Percentiles rank a stretch among this genome's conserved stretches.
phyloP scores from a whole-genome alignment of 75 land plant species.

The Selaginella tamariscina region DNA sequence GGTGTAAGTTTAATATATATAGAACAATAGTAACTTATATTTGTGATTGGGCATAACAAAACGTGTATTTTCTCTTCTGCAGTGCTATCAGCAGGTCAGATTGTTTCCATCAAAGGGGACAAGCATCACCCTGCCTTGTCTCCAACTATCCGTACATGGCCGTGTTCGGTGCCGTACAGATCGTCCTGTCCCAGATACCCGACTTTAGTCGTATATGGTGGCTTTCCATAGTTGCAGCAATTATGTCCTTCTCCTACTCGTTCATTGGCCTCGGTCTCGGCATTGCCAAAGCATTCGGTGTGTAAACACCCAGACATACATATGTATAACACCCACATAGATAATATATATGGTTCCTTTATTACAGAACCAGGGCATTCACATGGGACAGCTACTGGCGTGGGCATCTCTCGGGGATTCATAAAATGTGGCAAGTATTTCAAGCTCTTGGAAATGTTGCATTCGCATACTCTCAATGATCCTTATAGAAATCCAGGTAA shows the following conservation, averaged over 20 bases:
- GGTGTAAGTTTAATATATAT: slow-evolving; percentile 39
- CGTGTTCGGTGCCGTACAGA: slow-evolving; percentile 33
- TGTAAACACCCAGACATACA: slow-evolving; percentile 1
- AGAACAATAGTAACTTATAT: background rate
- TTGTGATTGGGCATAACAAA: background rate
- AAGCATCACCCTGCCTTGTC: slow-evolving; percentile 23
- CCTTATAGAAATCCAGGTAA: slow-evolving; percentile 37
- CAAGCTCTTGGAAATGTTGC: slow-evolving; percentile 37
- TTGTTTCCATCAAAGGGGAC: slow-evolving; percentile 34
- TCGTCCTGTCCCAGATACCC: slow-evolving; percentile 45
- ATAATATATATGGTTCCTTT: background rate
- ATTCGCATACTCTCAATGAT: slow-evolving; percentile 34
- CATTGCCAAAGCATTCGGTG: slow-evolving; percentile 29
- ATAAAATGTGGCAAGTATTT: slow-evolving; percentile 21
- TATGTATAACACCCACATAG: background rate
- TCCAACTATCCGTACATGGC: slow-evolving; percentile 45
- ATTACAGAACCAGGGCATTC: slow-evolving; percentile 5
- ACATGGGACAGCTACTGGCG: slow-evolving; percentile 5
- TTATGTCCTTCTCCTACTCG: slow-evolving; percentile 60
- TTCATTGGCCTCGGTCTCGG: slow-evolving; percentile 41
- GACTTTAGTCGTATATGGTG: slow-evolving; percentile 45
- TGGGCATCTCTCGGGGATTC: background rate
- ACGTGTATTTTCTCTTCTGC: slow-evolving; percentile 11
- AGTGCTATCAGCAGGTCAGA: slow-evolving; percentile 45
- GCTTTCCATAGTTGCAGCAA: slow-evolving; percentile 50